Evolutionary conservation across 2,329 filamentous ascomycete species (phyloP).

Genomic region (Grosmannia serpens): DNA sequence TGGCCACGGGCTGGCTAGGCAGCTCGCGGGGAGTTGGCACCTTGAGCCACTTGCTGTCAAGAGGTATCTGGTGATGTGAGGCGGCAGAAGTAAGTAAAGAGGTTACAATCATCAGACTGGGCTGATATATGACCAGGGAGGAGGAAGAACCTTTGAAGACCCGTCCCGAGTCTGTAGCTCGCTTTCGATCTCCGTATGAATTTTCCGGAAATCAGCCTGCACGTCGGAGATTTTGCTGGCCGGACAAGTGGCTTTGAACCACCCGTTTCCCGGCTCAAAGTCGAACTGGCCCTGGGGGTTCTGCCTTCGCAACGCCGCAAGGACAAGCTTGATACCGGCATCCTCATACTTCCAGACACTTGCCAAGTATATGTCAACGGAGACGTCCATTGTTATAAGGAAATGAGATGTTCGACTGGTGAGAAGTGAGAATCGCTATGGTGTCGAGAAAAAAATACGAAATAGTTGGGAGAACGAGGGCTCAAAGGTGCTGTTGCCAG

Average conservation of each 20-base stretch:
- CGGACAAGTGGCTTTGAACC: conserved; percentile 16
- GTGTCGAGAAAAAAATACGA: too few relatives aligned
- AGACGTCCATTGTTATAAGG: conserved; percentile 3
- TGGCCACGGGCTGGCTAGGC: not conserved
- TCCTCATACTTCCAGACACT: conserved; percentile 17
- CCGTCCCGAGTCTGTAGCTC: not conserved
- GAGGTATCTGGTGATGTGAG: not conserved
- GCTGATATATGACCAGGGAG: not conserved
- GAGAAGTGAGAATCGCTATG: not conserved
- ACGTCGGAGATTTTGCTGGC: conserved; percentile 4
- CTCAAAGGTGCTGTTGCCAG: too few relatives aligned
- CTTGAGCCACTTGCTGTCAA: conserved; percentile 3
- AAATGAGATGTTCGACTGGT: not conserved
- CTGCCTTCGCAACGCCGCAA: conserved; percentile 10
- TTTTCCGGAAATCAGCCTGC: conserved; percentile 7
- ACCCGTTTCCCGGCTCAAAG: conserved; percentile 14
- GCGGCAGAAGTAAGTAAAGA: not conserved
- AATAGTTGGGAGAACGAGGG: not conserved
- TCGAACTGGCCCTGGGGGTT: conserved; percentile 13
- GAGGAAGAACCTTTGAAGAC: not conserved
- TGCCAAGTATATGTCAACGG: conserved; percentile 15
- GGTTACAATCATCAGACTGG: not conserved
- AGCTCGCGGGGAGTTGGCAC: not conserved
- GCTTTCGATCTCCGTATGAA: conserved; percentile 8
- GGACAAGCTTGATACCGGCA: conserved; percentile 12